Base-by-base conservation (phyloP, 345 rosid species). In the Eucalyptus rudis region DNA sequence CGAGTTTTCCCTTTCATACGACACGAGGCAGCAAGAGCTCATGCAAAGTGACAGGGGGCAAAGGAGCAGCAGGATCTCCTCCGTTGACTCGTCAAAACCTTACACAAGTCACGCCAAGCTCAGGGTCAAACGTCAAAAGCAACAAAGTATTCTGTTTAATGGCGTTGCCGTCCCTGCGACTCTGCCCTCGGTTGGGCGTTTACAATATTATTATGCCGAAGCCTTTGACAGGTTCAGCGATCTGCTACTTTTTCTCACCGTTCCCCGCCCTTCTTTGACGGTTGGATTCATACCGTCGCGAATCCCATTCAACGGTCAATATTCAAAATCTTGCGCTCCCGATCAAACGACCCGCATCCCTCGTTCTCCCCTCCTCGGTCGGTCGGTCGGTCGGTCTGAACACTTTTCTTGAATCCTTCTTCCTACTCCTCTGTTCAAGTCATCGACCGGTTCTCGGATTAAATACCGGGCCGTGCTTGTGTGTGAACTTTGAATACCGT, bases 291-390 rank as follows among this genome's bases (percentile, higher is more conserved):
- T 8, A 56, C 81, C 87, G 85, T 88, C 87, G 88, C 87, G 19
- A 17, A 44, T 7, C 79, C 87, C 87, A 27, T 79, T 88, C 68
- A 90, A 90, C 88, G 92, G 93, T 94, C 95, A 93, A 93, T 89
- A 89, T 94, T 93, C 94, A 93, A 93, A 91, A 45, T 49, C 88
- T n/a, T 51, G 16, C 27, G 12, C 33, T 76, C 27, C 19, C 7
- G 19, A 29, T 7, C 2, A 31, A 87, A 64, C 66, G 31, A 62
- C 31, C 31, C 15, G 16, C 68, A 3, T 13, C 31, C 31, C 31
- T 10, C 64, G 31, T 27, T 27, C 83, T 43, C 80, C 3, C 27
- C 14, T 33, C 49, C 10, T 86, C 88, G 49, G 81, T 93, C 56
- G 58, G 25, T 52, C 49, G 49, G 49, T 47, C 56, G 56, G 25